These are phyloP conservation scores for Pezicula carpinea DNA, from an alignment of 2,329 filamentous ascomycete species.

Conservation along the genomic window DNA sequence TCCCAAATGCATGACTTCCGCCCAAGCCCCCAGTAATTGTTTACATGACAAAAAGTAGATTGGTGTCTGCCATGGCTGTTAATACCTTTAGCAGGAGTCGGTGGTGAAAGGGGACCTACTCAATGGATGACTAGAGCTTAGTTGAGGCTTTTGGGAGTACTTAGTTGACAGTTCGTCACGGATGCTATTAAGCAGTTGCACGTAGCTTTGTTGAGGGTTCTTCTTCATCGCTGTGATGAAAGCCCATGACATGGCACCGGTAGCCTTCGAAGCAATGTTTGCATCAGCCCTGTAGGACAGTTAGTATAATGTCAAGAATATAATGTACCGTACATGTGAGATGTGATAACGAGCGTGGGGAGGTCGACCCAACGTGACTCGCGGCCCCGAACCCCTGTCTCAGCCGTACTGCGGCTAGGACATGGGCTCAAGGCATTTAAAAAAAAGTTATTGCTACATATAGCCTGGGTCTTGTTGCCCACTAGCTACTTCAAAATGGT, in stretches of 20 bases:
- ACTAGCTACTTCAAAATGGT: slow-evolving; percentile 12
- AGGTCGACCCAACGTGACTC: slow-evolving; percentile 27
- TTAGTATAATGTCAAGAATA: slow-evolving; percentile 12
- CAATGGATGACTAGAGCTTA: slow-evolving; percentile 92
- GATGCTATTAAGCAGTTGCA: slow-evolving; percentile 91
- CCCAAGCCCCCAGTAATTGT: slow-evolving; percentile 11
- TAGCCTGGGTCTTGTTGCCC: slow-evolving; percentile 11
- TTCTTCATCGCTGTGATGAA: slow-evolving; percentile 89
- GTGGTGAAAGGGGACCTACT: slow-evolving; percentile 48
- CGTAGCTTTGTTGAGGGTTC: slow-evolving; percentile 93
- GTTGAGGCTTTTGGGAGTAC: slow-evolving; percentile 91
- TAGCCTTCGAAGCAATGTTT: slow-evolving; percentile 77
- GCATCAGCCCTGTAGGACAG: slow-evolving; percentile 69
- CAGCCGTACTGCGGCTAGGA: slow-evolving; percentile 21
- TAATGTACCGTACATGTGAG: neutral
- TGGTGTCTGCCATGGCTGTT: slow-evolving; percentile 44
- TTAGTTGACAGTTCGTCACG: slow-evolving; percentile 82
- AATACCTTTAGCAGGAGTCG: slow-evolving; percentile 9
- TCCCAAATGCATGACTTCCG: slow-evolving; percentile 13
- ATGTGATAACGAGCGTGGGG: neutral
- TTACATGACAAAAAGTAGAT: slow-evolving; percentile 59
- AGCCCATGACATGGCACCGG: slow-evolving; percentile 96
- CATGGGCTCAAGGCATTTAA: slow-evolving; percentile 22
- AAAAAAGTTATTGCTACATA: slow-evolving; percentile 12
- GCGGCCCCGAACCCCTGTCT: slow-evolving; percentile 25